Percentiles rank a stretch among this genome's conserved stretches.
phyloP scores from a whole-genome alignment of 768 basidiomycete genomes.

The Brasilioporus rufonigricans region DNA sequence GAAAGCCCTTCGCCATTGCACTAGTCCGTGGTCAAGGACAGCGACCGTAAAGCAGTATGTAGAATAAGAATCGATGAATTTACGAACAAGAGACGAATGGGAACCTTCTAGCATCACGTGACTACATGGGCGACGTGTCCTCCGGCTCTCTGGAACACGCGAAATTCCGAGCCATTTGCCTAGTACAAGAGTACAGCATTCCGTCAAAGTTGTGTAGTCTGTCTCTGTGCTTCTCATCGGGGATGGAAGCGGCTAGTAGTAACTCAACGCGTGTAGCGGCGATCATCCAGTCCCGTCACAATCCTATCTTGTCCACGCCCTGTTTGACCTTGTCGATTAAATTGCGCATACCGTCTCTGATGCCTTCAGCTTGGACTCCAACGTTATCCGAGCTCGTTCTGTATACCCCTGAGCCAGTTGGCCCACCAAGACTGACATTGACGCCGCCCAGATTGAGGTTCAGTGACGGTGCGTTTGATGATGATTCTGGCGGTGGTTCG shows the following conservation, averaged over 20 bases:
- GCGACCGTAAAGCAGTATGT: constrained; percentile 11
- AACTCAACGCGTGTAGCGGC: neutral
- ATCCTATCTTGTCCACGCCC: constrained; percentile 65
- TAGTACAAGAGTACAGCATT: too few species aligned
- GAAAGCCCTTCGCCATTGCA: constrained; percentile 75
- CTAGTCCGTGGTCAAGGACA: constrained; percentile 21
- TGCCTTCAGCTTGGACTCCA: constrained; percentile 80
- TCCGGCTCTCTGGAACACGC: neutral
- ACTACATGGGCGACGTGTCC: constrained; percentile 26
- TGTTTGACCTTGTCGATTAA: constrained; percentile 88
- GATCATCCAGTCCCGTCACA: constrained; percentile 15
- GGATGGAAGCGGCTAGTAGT: neutral
- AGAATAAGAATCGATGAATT: neutral
- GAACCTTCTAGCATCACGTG: constrained; percentile 20
- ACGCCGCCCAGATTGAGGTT: constrained; percentile 92
- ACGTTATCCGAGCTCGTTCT: constrained; percentile 72
- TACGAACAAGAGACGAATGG: neutral
- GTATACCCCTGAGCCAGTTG: constrained; percentile 81
- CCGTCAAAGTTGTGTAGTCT: too few species aligned
- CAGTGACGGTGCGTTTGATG: constrained; percentile 70
- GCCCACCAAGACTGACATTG: constrained; percentile 90
- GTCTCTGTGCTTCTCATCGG: too few species aligned
- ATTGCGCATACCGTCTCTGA: constrained; percentile 84
- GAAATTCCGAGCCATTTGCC: neutral
- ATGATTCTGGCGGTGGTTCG: constrained; percentile 74